Base-by-base conservation (phyloP, 164 flowering plant genomes). In the Vitis rotundifolia region DNA sequence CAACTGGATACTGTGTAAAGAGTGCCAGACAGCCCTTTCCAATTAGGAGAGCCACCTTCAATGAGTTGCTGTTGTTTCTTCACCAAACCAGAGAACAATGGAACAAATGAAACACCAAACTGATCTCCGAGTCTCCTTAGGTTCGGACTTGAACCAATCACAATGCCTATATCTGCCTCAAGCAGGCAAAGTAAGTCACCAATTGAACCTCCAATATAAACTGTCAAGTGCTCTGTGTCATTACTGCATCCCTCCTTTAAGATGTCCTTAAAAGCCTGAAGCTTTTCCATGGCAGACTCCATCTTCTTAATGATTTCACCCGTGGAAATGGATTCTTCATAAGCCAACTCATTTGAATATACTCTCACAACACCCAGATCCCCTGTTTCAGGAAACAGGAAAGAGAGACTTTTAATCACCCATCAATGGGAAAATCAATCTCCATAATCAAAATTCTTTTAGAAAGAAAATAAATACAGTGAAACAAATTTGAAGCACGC, bases 181-280 rank as follows among this genome's bases (percentile, higher is more conserved):
- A 88, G 86, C 56, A 88, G 81, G 66, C 90, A 88, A 61, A 88
- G 90, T 61, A 88, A 66, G 74, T 88, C 92, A 19, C 92, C 90
- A 15, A 85, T 73, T 10, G 92, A 85, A 65, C 81, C 92, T 18
- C 92, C 92, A 49, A 88, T 86, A 68, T 86, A 86, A 12, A 88
- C 78, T 3, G 85, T 82, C 71, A 83, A 59, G n/a, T 67, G 69
- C 74, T 76, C 80, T 28, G 54, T 74, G 16, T 82, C 77, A 54
- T 68, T 63, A 37, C 18, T n/a, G 59, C 70, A 59, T 16, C 73
- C 84, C 84, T 72, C 69, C 53, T 13, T 51, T 51, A 51, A 51
- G 53, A 51, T 13, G 53, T 51, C 53, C 11, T 56, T 66, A 26
- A 78, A 76, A 7, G 74, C 80, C 50, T 74, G 63, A 60, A 74